phyloP scores from a whole-genome alignment of 2,329 filamentous ascomycete species.

The Aspergillus tamarii region DNA sequence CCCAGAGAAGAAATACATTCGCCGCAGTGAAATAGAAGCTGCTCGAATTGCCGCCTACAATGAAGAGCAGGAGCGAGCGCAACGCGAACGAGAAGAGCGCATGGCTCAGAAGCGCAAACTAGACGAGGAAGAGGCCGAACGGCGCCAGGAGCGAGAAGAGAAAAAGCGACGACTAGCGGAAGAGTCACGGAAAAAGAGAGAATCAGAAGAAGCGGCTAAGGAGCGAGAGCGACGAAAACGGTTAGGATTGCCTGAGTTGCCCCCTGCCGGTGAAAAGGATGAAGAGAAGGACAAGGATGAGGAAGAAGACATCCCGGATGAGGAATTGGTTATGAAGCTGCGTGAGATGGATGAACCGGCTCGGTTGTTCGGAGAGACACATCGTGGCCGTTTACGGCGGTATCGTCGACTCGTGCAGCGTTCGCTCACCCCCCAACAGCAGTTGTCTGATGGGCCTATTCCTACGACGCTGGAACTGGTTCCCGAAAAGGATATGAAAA shows the following conservation, averaged over 20 bases:
- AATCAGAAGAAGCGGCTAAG: conserved; percentile 73
- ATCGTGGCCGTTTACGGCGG: conserved; percentile 68
- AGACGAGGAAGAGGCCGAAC: conserved; percentile 80
- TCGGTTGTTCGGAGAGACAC: conserved; percentile 78
- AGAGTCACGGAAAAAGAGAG: conserved; percentile 69
- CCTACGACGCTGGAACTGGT: conserved; percentile 81
- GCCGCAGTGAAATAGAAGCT: conserved; percentile 83
- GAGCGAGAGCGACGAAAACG: conserved; percentile 74
- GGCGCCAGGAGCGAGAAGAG: conserved; percentile 72
- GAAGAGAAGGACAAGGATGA: conserved; percentile 40
- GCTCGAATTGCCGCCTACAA: conserved; percentile 78
- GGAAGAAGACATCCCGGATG: conserved; percentile 66
- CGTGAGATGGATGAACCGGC: conserved; percentile 73
- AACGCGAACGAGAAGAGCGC: conserved; percentile 70
- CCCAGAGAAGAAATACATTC: conserved; percentile 72
- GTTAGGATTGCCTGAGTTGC: conserved; percentile 77
- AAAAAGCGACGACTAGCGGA: conserved; percentile 82
- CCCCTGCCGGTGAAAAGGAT: conserved; percentile 36
- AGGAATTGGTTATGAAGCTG: conserved; percentile 69
- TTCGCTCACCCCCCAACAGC: conserved; percentile 39
- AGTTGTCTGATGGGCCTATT: conserved; percentile 74
- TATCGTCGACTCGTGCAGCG: conserved; percentile 65
- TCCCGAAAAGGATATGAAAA: conserved; percentile 85
- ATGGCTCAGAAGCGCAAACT: conserved; percentile 80
- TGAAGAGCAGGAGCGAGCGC: conserved; percentile 76